Conservation (phyloP, 441 rosid genomes). For the Bruguiera hainesii region DNA sequence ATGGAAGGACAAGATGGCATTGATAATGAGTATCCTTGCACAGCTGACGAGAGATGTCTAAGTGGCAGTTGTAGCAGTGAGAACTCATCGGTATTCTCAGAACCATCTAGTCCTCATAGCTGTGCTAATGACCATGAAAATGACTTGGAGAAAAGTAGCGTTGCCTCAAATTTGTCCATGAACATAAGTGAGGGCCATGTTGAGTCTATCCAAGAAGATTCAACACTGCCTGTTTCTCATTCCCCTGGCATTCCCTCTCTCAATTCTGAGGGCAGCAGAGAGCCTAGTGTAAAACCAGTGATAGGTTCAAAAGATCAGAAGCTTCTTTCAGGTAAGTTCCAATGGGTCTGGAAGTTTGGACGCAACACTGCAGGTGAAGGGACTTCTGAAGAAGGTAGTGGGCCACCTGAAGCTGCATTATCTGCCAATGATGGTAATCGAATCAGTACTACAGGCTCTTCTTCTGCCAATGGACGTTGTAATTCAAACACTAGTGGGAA, state of each 20-base stretch:
- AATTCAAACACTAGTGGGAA: conserved; percentile 33
- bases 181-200: conserved; percentile 39
- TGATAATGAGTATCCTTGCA: conserved; percentile 23
- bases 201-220: conserved; percentile 28
- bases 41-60: conserved; percentile 38
- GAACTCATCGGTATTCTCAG: conserved; percentile 51
- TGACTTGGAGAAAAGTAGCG: conserved; percentile 55
- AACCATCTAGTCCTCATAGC: conserved; percentile 50
- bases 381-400: conserved; percentile 37
- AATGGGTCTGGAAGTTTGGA: conserved; percentile 91
- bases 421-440: conserved; percentile 32
- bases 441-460: conserved; percentile 29
- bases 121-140: conserved; percentile 54
- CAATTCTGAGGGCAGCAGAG: conserved; percentile 30
- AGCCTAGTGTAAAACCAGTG: conserved; percentile 28
- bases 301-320: conserved; percentile 46
- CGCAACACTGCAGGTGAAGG: conserved; percentile 49
- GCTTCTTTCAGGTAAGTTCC: conserved; percentile 65
- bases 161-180: conserved; percentile 45
- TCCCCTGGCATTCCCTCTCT: conserved; percentile 35
- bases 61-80: conserved; percentile 46
- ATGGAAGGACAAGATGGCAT: conserved; percentile 27
- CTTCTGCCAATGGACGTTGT: conserved; percentile 30
- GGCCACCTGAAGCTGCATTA: conserved; percentile 30
- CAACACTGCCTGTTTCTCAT: conserved; percentile 47